phyloP scores from a whole-genome alignment of 495 filamentous ascomycete species.

The Neurospora africana region DNA sequence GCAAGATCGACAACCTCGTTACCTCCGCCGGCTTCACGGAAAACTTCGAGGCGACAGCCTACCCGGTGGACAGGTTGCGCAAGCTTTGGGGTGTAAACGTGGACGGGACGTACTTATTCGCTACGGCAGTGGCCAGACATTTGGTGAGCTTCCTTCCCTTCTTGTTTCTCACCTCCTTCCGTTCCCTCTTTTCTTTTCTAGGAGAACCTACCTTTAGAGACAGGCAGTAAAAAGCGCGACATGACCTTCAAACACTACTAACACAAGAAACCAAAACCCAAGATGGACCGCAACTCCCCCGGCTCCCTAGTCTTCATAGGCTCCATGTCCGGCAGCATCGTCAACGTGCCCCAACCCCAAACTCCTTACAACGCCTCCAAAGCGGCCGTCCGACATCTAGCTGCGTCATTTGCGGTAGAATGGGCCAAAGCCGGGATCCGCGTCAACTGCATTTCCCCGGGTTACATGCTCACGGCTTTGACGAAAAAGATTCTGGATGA shows the following conservation, averaged over 20 bases:
- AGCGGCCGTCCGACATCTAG: slow-evolving; percentile 77
- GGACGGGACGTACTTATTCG: slow-evolving; percentile 86
- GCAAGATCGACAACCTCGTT: slow-evolving; percentile 81
- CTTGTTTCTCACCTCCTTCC: no score
- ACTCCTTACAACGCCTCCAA: slow-evolving; percentile 86
- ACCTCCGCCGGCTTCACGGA: slow-evolving; percentile 95
- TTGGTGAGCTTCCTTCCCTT: slow-evolving; percentile 23
- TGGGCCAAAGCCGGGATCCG: slow-evolving; percentile 78
- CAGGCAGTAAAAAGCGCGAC: no score
- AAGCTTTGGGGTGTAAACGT: slow-evolving; percentile 94
- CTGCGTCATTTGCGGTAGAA: slow-evolving; percentile 72
- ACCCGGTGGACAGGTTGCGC: slow-evolving; percentile 78
- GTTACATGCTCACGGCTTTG: slow-evolving; percentile 93
- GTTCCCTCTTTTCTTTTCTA: no score
- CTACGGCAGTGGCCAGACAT: slow-evolving; percentile 74
- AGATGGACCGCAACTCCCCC: slow-evolving; percentile 60
- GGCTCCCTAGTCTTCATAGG: slow-evolving; percentile 93
- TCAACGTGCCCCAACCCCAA: slow-evolving; percentile 92
- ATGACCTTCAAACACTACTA: no score
- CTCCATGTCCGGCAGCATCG: slow-evolving; percentile 84
- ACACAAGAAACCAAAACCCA: no score
- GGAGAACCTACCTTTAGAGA: no score
- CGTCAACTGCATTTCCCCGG: slow-evolving; percentile 84
- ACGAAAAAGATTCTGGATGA: slow-evolving; percentile 92
- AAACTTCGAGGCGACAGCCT: slow-evolving; percentile 83